Base-by-base conservation (phyloP, 108 stramenopile species). In the Stephanodiscus triporus region DNA sequence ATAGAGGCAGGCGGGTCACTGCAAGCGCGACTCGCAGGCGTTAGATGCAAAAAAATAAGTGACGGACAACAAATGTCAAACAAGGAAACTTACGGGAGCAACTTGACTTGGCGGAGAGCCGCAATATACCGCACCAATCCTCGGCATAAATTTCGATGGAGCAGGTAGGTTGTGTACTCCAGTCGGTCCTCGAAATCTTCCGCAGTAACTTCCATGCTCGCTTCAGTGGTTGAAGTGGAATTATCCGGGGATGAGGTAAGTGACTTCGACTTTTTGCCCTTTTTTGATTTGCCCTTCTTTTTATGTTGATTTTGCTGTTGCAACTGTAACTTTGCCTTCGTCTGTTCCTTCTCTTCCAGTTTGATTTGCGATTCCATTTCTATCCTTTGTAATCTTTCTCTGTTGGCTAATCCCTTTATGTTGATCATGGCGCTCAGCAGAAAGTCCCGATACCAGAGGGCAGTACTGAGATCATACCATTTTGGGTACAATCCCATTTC, bases 371-470 rank as follows among this genome's bases (percentile, higher is more conserved):
- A 68, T 30, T 78, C 77, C 48, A 75, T 75, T 40, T 30, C 42
- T 75, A 49, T 74, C 34, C 78, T 75, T 34, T 65, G 63, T 30
- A 56, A 26, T n/a, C 61, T 66, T 27, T 74, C 69, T 38, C 75
- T 24, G 63, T 73, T 54, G 70, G 91, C 86, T 14, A 80, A 55
- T 19, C 75, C 61, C n/a, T 84, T 34, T 63, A 85, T 75, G 34
- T 70, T 88, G 10, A 89, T 51, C 47, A 86, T 29, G 9, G 89
- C 81, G 24, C 87, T 89, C 24, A 90, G 62, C n/a, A 91, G 48
- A 75, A 87, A 94, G 47, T 90, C 88, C 59, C 89, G 78, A 73
- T 94, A 94, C 93, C 93, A 94, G 70, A 78, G 88, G 1, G 87
- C 89, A 53, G 80, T 66, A 17, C 76, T 65, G 16, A 91, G 43